Conservation (phyloP, 2,329 filamentous ascomycete species). For the Graphium sp. region DNA sequence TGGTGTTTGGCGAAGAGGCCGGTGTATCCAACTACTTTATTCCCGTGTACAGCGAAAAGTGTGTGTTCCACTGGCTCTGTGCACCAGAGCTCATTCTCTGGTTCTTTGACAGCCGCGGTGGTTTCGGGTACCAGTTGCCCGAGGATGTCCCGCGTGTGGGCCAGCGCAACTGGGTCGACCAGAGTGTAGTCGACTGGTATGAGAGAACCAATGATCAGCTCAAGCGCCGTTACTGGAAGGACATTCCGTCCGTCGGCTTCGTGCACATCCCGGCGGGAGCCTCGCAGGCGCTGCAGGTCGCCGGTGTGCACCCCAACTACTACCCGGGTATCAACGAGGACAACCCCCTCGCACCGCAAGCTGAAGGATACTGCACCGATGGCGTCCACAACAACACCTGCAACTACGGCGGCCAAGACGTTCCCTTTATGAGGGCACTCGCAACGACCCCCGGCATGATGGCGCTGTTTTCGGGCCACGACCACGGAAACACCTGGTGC, state of each 20-base stretch:
- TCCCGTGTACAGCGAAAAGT: conserved; percentile 21
- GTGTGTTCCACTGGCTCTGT: conserved; percentile 14
- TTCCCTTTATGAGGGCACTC: conserved; percentile 33
- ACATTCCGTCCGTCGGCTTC: conserved; percentile 27
- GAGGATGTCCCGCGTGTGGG: conserved; percentile 8
- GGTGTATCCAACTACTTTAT: conserved; percentile 31
- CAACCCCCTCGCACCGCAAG: conserved; percentile 13
- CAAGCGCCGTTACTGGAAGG: conserved; percentile 8
- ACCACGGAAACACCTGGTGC: conserved; percentile 33
- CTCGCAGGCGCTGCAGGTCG: conserved; percentile 8
- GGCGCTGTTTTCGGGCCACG: conserved; percentile 36
- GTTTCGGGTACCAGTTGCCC: conserved; percentile 26
- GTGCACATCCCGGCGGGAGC: conserved; percentile 27
- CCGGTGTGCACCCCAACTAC: conserved; percentile 12
- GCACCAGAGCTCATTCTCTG: conserved; percentile 36
- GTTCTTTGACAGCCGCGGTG: conserved; percentile 56
- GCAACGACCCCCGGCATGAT: conserved; percentile 25
- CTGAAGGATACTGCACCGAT: not conserved
- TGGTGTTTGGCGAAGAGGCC: conserved; percentile 13
- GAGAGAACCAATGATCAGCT: conserved; percentile 14
- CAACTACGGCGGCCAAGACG: conserved; percentile 20
- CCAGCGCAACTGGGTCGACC: conserved; percentile 24
- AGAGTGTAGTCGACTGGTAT: conserved; percentile 27
- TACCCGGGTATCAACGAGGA: conserved; percentile 15
- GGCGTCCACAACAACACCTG: too few relatives aligned